Evolutionary conservation across 495 filamentous ascomycete genomes (phyloP), one percentile per base, ranked within the genome.

Genomic region (Aspergillus incahuasiensis): DNA sequence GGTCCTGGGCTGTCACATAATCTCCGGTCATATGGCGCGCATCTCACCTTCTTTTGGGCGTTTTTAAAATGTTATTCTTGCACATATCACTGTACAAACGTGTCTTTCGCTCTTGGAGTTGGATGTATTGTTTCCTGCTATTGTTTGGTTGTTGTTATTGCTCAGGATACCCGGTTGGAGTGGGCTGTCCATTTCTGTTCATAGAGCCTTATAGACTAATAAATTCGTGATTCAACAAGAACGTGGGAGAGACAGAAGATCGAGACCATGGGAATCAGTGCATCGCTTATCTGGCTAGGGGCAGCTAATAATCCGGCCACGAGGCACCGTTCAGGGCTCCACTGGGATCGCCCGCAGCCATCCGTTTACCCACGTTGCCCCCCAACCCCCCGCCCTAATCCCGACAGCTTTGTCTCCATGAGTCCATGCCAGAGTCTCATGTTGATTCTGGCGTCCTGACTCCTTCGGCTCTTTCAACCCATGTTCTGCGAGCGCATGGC

Each of bases 361-460:
- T 59, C 66, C 68, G 67, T 73, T 68, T 62, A 38, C 49, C 62
- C 70, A 73, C 70, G 70, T 73, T 73, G 48, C 41, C 16, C 46
- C 50, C n/a, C n/a, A n/a, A 40, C 21, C 25, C 42, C 52, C 48
- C 48, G 59, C 60, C 64, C 64, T 48, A 46, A 45, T n/a, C n/a
- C 42, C 32, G 9, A 39, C 42, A 8, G 42, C 42, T 13, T 28
- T 48, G 34, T 35, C 12, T 15, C 12, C 6, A 35, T 12, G 28
- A n/a, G n/a, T n/a, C n/a, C n/a, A n/a, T n/a, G n/a, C n/a, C n/a
- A n/a, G n/a, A n/a, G n/a, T n/a, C n/a, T n/a, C n/a, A n/a, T n/a
- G n/a, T n/a, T n/a, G n/a, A n/a, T n/a, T n/a, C n/a, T n/a, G n/a
- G n/a, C n/a, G n/a, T n/a, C n/a, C n/a, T n/a, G n/a, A n/a, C n/a